Conservation (phyloP, 371 early-diverging fungal species). For the Mortierella sp. region DNA sequence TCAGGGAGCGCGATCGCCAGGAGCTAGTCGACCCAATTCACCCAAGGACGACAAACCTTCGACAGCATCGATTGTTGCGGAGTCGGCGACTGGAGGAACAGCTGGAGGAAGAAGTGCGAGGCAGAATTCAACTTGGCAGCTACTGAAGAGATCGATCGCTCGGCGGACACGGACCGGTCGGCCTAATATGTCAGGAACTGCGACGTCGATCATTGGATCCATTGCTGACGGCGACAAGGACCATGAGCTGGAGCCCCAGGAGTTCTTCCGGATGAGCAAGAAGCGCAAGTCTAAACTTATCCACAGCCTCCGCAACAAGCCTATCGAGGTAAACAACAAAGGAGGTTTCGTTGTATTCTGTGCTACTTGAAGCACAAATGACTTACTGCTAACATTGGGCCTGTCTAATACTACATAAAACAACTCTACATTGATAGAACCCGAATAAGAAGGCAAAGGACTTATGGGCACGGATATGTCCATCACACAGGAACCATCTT, state of each 20-base stretch:
- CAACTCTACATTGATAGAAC: constrained; percentile 19
- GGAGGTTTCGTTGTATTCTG: too few relatives aligned
- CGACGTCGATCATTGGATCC: constrained; percentile 20
- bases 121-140: constrained; percentile 22
- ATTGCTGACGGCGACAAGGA: constrained; percentile 26
- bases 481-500: constrained; percentile 32
- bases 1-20: constrained; percentile 22
- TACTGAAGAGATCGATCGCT: constrained; percentile 22
- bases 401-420: background rate
- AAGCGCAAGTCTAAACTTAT: constrained; percentile 35
- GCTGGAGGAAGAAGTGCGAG: background rate
- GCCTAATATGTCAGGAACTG: background rate
- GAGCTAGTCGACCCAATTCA: constrained; percentile 27
- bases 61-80: constrained; percentile 18
- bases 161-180: background rate
- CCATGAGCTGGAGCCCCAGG: constrained; percentile 39
- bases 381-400: background rate
- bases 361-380: background rate
- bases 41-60: constrained; percentile 25
- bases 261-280: constrained; percentile 45
- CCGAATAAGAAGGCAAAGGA: constrained; percentile 51
- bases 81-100: background rate
- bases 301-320: constrained; percentile 44
- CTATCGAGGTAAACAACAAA: constrained; percentile 28
- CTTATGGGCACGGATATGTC: constrained; percentile 46